Conservation (phyloP, 352 stramenopile genomes). For the Globisporangium irregulare region DNA sequence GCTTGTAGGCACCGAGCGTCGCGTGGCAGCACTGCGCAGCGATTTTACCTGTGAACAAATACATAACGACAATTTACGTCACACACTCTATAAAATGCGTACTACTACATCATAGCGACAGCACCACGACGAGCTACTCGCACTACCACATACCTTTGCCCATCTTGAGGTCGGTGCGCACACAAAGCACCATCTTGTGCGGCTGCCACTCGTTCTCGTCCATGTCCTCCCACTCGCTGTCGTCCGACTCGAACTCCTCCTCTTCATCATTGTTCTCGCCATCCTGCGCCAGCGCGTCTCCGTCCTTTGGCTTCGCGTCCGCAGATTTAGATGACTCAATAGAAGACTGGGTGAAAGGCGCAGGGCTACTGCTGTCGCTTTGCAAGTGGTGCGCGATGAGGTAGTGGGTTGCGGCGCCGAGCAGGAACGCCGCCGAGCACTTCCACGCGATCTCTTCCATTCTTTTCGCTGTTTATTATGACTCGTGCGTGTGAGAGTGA, state of each 20-base stretch:
- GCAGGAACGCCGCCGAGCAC: conserved; percentile 69
- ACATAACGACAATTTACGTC: neutral
- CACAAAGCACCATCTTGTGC: conserved; percentile 94
- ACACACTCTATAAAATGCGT: neutral
- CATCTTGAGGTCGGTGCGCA: conserved; percentile 95
- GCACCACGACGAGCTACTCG: conserved; percentile 27
- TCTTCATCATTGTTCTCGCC: conserved; percentile 12
- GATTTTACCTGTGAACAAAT: conserved; percentile 58
- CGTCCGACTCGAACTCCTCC: conserved; percentile 37
- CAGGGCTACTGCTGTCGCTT: conserved; percentile 11
- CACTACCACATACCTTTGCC: conserved; percentile 88
- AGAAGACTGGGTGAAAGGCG: neutral
- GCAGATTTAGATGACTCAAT: neutral
- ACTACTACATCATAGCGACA: conserved; percentile 16
- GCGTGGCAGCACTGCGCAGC: conserved; percentile 88
- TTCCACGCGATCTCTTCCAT: conserved; percentile 77
- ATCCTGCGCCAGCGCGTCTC: neutral
- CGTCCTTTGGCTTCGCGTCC: neutral
- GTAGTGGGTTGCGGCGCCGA: conserved; percentile 70
- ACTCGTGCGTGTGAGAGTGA: neutral
- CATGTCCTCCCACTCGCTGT: conserved; percentile 61
- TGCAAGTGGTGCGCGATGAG: conserved; percentile 39
- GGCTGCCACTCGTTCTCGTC: conserved; percentile 56
- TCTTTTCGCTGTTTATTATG: conserved; percentile 1
- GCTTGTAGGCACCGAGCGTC: conserved; percentile 94